These are phyloP conservation scores for Neoarthrinium moseri DNA, from an alignment of 2,329 filamentous ascomycete genomes.

Conservation along the genomic window DNA sequence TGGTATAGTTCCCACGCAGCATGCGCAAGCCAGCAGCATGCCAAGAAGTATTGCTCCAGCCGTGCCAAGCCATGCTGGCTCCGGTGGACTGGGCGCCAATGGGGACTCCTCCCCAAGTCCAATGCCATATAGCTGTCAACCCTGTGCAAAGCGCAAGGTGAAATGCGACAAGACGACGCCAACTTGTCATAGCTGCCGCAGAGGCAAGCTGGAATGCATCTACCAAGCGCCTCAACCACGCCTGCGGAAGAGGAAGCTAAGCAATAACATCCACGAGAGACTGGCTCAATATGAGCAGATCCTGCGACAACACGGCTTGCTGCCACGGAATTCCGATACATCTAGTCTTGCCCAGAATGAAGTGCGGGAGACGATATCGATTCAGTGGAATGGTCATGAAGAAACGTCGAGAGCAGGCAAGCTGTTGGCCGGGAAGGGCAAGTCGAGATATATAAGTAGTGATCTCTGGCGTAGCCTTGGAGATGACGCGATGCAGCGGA, in stretches of 20 bases:
- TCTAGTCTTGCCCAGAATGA: neutral
- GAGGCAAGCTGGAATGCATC: neutral
- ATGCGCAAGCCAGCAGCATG: too few species aligned
- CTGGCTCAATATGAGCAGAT: neutral
- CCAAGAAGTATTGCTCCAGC: too few species aligned
- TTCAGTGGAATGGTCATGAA: too few species aligned
- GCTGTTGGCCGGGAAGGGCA: neutral
- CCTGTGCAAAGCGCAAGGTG: neutral
- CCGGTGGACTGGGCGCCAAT: too few species aligned
- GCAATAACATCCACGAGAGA: neutral
- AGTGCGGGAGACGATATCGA: neutral
- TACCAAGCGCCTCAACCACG: neutral
- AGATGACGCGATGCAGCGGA: too few species aligned
- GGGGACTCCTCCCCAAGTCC: too few species aligned
- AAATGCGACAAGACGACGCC: neutral
- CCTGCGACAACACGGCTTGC: neutral
- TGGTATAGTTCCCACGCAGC: too few species aligned
- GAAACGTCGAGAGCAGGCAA: neutral
- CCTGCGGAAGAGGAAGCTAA: neutral
- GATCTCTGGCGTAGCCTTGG: neutral
- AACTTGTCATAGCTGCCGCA: neutral
- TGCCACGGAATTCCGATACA: too few species aligned
- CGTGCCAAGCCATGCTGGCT: too few species aligned
- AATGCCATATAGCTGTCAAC: too few species aligned
- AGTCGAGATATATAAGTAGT: neutral